phyloP scores from a whole-genome alignment of 768 basidiomycete species.

The Scleroderma citrinum region DNA sequence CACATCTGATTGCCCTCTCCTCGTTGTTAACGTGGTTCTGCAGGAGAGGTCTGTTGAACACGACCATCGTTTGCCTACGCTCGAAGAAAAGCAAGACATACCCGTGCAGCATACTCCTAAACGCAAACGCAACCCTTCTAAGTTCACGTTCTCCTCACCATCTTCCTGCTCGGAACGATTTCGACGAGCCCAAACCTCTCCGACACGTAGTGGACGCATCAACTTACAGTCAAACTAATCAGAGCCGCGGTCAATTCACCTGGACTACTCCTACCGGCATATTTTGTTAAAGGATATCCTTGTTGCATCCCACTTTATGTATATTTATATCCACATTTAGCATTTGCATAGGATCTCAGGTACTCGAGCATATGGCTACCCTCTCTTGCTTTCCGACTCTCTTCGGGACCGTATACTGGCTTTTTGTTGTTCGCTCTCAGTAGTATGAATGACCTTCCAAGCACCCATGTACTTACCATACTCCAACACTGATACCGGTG shows the following conservation, averaged over 20 bases:
- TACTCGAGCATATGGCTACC: constrained; percentile 16
- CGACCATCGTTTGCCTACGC: constrained; percentile 25
- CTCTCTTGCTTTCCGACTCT: constrained; percentile 21
- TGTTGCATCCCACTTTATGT: constrained; percentile 24
- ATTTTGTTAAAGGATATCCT: constrained; percentile 19
- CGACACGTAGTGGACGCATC: constrained; percentile 19
- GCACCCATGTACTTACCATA: constrained; percentile 21
- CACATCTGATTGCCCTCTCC: neutral
- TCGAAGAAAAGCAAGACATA: constrained; percentile 22
- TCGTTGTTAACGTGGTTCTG: constrained; percentile 1
- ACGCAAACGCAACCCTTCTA: constrained; percentile 62
- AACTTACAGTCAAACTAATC: constrained; percentile 18
- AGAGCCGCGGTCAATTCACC: neutral
- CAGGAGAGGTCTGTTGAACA: constrained; percentile 52
- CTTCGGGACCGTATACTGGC: constrained; percentile 23
- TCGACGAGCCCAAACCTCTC: constrained; percentile 36
- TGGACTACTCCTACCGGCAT: constrained; percentile 1
- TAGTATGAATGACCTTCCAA: constrained; percentile 20
- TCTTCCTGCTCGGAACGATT: constrained; percentile 55
- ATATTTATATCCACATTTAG: constrained; percentile 28
- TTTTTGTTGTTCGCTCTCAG: constrained; percentile 12
- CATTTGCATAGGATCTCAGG: constrained; percentile 17
- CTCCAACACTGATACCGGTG: neutral
- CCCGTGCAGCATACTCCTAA: constrained; percentile 74
- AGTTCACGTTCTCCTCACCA: constrained; percentile 77